Evolutionary conservation across 75 land plant genomes (phyloP), one percentile per base, ranked within the genome.

Genomic region (Cunninghamia lanceolata): DNA sequence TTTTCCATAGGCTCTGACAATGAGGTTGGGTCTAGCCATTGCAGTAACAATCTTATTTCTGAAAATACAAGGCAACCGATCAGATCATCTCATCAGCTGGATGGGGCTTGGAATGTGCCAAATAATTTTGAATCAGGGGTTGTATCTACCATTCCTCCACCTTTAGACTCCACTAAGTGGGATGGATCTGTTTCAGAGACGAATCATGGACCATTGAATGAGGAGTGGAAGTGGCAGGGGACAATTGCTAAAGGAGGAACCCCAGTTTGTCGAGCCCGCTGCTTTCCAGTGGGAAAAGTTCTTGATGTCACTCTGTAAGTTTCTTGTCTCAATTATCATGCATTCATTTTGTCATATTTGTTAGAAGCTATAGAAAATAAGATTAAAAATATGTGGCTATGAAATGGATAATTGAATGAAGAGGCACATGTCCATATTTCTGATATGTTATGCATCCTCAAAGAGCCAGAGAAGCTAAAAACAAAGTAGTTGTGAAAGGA

Each of bases 221-320:
- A 88, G 30, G 94, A 86, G 74, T 91, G 93, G 94, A 94, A 93
- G 83, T 98, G 99, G 99, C 97, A 95, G 73, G 99, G 99, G 21
- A 92, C 92, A 10, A 95, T 98, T 82, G 99, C 99, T n/a, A 98
- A 98, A 87, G 95, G 99, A 76, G 99, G 99, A 54, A 95, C 95
- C 59, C 91, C 94, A 82, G 92, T 98, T 74, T 98, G 99, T 88
- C 98, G 93, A 74, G 99, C 97, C 43, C 94, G 96, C 28, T 96
- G 99, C 84, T 93, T 94, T 89, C 94, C 97, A 78, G 95, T 96
- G 45, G 94, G 97, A 63, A 94, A 94, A 83, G 92, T 86, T 35
- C 88, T 93, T 47, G 98, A 94, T 56, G 84, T 90, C 34, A 86
- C 87, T 84, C 54, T 96, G 99, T 98, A 95, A 96, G 99, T 94